Evolutionary conservation across 2,329 filamentous ascomycete genomes (phyloP).

Genomic region (Niveomyces coronatus): DNA sequence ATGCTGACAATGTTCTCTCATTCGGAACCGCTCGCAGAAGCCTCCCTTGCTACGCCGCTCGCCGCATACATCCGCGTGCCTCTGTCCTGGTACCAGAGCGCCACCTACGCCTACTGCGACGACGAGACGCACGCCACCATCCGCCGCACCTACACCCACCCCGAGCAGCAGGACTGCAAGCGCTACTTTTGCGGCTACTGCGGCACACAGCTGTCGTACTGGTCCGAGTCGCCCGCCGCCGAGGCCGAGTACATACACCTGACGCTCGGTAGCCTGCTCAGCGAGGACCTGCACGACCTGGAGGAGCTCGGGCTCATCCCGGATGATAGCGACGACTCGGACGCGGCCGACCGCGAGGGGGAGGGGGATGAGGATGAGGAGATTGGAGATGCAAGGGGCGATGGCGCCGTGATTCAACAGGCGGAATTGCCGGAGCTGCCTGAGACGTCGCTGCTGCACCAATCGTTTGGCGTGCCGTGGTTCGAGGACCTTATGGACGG

Average conservation of each 20-base stretch:
- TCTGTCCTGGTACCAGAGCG: constrained; percentile 67
- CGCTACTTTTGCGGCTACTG: constrained; percentile 88
- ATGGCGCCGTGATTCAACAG: constrained; percentile 26
- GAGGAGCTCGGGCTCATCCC: constrained; percentile 68
- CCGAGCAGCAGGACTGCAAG: constrained; percentile 46
- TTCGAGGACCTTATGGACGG: constrained; percentile 74
- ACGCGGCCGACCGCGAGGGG: constrained; percentile 19
- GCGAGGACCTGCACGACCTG: constrained; percentile 60
- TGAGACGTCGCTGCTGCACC: too few relatives aligned
- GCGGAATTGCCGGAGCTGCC: too few relatives aligned
- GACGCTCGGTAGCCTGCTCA: constrained; percentile 65
- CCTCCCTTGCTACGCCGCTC: constrained; percentile 59
- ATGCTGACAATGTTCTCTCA: too few relatives aligned
- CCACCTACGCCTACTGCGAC: constrained; percentile 63
- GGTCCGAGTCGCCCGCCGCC: constrained; percentile 60
- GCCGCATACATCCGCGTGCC: constrained; percentile 78
- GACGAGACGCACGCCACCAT: constrained; percentile 65
- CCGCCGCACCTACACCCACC: constrained; percentile 55
- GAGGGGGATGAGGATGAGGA: constrained; percentile 15
- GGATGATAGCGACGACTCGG: constrained; percentile 20
- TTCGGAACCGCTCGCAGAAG: constrained; percentile 38
- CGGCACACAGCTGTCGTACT: constrained; percentile 74
- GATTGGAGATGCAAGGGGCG: constrained; percentile 16
- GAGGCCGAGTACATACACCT: constrained; percentile 74
- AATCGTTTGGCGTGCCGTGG: constrained; percentile 71